These are phyloP conservation scores for Yamadazyma olivae DNA, from an alignment of 805 yeast genomes.

Conservation along the genomic window DNA sequence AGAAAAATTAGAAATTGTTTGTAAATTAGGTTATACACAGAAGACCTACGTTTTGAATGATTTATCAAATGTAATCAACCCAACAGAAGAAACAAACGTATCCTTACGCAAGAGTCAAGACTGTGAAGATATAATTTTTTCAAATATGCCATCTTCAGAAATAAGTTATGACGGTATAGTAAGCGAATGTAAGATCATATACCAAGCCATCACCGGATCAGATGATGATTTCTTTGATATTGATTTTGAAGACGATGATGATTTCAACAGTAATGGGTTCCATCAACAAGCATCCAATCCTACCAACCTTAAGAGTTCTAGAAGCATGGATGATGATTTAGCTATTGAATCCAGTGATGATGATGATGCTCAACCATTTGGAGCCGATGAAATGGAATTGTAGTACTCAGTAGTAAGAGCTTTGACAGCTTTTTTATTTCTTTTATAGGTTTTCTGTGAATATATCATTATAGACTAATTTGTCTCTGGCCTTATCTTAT, in stretches of 20 bases:
- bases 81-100: slow-evolving; percentile 26
- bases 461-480: not conserved
- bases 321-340: slow-evolving; percentile 16
- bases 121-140: slow-evolving; percentile 43
- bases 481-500: not conserved
- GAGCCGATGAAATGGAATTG: slow-evolving; percentile 43
- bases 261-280: slow-evolving; percentile 15
- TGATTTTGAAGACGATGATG: slow-evolving; percentile 92
- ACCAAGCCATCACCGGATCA: slow-evolving; percentile 80
- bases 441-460: too few relatives aligned
- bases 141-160: slow-evolving; percentile 76
- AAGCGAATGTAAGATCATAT: slow-evolving; percentile 73
- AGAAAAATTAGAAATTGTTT: slow-evolving; percentile 51
- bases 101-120: slow-evolving; percentile 24
- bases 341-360: slow-evolving; percentile 39
- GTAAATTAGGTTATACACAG: slow-evolving; percentile 40
- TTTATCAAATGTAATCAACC: slow-evolving; percentile 33
- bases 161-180: slow-evolving; percentile 89
- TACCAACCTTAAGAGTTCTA: slow-evolving; percentile 1
- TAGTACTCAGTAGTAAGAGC: slow-evolving; percentile 9
- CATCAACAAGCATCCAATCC: slow-evolving; percentile 11
- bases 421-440: too few relatives aligned
- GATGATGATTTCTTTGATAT: slow-evolving; percentile 96
- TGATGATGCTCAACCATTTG: slow-evolving; percentile 38
- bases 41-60: slow-evolving; percentile 35